Evolutionary conservation across 768 basidiomycete genomes (phyloP).

Genomic region (Rhodotorula paludigena): DNA sequence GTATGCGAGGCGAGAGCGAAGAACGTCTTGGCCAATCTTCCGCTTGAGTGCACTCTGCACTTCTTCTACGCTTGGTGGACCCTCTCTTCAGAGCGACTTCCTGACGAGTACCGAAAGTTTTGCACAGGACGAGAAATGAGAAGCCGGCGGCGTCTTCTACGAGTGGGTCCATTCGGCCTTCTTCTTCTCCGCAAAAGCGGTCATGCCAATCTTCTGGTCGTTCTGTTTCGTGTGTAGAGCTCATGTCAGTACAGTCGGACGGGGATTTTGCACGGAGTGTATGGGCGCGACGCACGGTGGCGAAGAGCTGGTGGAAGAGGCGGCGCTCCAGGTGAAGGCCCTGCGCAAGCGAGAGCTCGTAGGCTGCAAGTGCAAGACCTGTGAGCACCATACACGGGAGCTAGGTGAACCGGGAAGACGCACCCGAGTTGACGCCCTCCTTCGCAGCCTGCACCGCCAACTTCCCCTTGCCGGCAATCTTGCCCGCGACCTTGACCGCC

Average conservation of each 20-base stretch:
- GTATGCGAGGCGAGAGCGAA: no score
- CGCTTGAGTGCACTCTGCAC: no score
- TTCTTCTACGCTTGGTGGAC: no score
- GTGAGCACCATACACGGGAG: no score
- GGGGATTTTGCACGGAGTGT: neutral
- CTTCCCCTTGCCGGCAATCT: slow-evolving; percentile 74
- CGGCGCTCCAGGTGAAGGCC: slow-evolving; percentile 82
- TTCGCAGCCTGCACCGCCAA: slow-evolving; percentile 80
- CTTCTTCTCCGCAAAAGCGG: slow-evolving; percentile 89
- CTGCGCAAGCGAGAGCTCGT: slow-evolving; percentile 71
- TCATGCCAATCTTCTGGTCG: slow-evolving; percentile 62
- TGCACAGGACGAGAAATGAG: no score
- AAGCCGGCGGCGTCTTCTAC: slow-evolving; percentile 27
- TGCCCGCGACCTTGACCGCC: slow-evolving; percentile 71
- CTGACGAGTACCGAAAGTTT: no score
- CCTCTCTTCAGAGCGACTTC: no score
- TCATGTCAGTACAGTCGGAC: no score
- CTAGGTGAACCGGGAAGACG: slow-evolving; percentile 24
- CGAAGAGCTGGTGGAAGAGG: slow-evolving; percentile 85
- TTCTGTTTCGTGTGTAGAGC: no score
- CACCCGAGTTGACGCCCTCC: slow-evolving; percentile 87
- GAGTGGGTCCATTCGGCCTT: slow-evolving; percentile 73
- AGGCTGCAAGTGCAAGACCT: slow-evolving; percentile 53
- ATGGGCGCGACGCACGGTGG: slow-evolving; percentile 54
- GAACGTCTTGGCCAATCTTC: no score